Percentiles rank a stretch among this genome's conserved stretches.
phyloP scores from a whole-genome alignment of 1,284 basidiomycete species.

The Irpex sp. region DNA sequence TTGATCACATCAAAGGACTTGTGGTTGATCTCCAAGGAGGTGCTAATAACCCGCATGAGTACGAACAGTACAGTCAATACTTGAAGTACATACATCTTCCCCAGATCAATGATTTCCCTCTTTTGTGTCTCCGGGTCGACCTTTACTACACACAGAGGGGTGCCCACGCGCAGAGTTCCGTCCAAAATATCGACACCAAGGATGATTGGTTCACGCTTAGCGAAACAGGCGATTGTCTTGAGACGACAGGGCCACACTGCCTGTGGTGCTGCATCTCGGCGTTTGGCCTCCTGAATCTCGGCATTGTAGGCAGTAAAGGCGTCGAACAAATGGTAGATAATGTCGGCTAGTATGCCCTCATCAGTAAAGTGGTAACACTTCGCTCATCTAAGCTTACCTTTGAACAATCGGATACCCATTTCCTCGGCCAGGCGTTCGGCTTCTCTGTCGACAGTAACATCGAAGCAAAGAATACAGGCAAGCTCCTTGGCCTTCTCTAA shows the following conservation, averaged over 20 bases:
- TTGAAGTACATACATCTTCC: conserved; percentile 77
- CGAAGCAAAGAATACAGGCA: conserved; percentile 95
- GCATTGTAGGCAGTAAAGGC: conserved; percentile 96
- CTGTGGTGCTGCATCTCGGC: conserved; percentile 87
- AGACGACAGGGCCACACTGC: conserved; percentile 98
- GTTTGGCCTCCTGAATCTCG: conserved; percentile 91
- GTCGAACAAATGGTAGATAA: conserved; percentile 99
- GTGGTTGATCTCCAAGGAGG: conserved; percentile 95
- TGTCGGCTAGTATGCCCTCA: conserved; percentile 63
- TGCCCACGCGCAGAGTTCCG: conserved; percentile 90
- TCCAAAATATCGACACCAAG: conserved; percentile 97
- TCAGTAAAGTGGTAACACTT: neutral
- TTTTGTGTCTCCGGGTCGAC: conserved; percentile 83
- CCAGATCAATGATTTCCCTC: conserved; percentile 88
- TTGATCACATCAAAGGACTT: conserved; percentile 84
- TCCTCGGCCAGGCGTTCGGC: conserved; percentile 91
- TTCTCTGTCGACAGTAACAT: conserved; percentile 92
- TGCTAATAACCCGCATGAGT: conserved; percentile 42
- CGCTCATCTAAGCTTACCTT: conserved; percentile 48
- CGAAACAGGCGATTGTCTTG: conserved; percentile 90
- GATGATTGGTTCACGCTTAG: conserved; percentile 97
- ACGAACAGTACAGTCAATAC: neutral
- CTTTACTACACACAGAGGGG: conserved; percentile 94
- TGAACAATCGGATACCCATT: conserved; percentile 92
- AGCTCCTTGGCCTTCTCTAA: conserved; percentile 95